Conservation (phyloP, 129 eudicot genomes). For the Pittosporum tobira region DNA sequence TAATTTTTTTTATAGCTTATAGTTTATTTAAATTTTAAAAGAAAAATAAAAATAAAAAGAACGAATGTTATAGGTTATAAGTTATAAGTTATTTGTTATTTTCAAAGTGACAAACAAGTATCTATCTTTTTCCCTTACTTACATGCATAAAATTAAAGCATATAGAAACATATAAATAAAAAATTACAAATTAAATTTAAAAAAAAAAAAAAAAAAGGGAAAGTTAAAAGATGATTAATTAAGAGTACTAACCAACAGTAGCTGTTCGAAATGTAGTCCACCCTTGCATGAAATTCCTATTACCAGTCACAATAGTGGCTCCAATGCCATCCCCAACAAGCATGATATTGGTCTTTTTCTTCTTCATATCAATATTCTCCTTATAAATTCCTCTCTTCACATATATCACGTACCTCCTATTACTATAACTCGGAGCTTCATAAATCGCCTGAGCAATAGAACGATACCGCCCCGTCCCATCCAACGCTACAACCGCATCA, state of each 20-base stretch:
- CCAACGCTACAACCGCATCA: conserved; percentile 61
- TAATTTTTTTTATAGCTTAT: no score
- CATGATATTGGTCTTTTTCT: conserved; percentile 89
- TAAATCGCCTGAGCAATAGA: conserved; percentile 59
- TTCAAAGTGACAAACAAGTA: no score
- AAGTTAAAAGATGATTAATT: background rate
- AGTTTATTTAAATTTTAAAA: no score
- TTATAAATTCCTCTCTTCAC: conserved; percentile 70
- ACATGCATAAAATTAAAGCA: background rate
- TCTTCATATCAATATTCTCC: conserved; percentile 85
- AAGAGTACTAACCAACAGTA: conserved; percentile 56
- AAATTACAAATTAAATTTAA: background rate
- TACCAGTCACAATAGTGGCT: conserved; percentile 60
- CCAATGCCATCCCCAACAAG: conserved; percentile 91
- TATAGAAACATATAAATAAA: background rate
- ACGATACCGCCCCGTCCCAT: conserved; percentile 62
- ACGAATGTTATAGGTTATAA: no score
- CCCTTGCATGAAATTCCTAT: conserved; percentile 82
- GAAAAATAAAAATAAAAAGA: no score
- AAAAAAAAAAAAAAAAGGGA: background rate
- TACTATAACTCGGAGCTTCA: conserved; percentile 64
- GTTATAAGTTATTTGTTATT: no score
- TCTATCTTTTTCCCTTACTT: no score
- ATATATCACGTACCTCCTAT: conserved; percentile 63
- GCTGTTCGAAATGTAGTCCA: conserved; percentile 96